These are phyloP conservation scores for Saccharomycopsis sp. DNA, from an alignment of 805 yeast species.

Conservation along the genomic window DNA sequence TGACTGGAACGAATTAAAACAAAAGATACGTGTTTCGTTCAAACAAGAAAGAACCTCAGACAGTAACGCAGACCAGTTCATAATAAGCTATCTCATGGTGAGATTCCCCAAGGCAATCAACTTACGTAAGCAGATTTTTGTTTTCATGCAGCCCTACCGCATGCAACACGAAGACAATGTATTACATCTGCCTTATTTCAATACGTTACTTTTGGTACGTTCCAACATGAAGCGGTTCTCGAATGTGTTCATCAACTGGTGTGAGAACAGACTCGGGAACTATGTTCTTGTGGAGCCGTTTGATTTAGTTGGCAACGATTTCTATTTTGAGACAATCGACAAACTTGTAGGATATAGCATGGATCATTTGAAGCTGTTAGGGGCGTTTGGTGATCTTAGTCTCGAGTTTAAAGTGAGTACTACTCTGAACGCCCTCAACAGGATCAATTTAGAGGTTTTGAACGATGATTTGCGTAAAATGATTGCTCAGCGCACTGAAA, in stretches of 20 bases:
- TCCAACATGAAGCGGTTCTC: conserved; percentile 2
- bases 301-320: not conserved
- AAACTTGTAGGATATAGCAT: not conserved
- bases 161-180: not conserved
- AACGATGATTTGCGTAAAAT: conserved; percentile 5
- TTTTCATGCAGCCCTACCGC: conserved; percentile 8
- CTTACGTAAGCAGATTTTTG: conserved; percentile 11
- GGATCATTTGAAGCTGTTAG: conserved; percentile 33
- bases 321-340: not conserved
- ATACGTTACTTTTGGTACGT: conserved; percentile 6
- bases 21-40: conserved; percentile 6
- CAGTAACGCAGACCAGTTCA: not conserved
- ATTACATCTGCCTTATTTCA: not conserved
- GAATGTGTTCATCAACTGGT: conserved; percentile 9
- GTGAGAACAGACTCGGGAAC: conserved; percentile 5
- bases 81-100: conserved; percentile 9
- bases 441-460: not conserved
- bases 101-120: conserved; percentile 8
- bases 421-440: not conserved
- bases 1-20: conserved; percentile 7
- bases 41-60: conserved; percentile 6
- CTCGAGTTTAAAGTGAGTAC: conserved; percentile 38
- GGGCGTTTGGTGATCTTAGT: conserved; percentile 63
- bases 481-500: not conserved
- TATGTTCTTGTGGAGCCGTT: conserved; percentile 7